These are phyloP conservation scores for Xylaria hypoxylon DNA, from an alignment of 2,329 filamentous ascomycete species.

Conservation along the genomic window DNA sequence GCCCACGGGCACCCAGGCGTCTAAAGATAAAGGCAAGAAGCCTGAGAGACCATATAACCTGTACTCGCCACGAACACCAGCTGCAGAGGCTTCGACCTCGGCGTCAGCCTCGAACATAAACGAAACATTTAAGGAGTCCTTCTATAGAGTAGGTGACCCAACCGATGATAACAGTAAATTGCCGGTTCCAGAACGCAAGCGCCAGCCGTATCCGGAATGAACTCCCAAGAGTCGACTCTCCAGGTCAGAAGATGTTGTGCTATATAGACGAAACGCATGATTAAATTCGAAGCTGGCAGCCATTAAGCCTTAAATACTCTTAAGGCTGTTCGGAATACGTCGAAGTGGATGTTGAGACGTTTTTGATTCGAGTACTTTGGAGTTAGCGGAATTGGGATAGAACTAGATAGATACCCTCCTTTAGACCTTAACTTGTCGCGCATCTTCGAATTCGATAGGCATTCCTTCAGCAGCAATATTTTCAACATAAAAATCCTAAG, in stretches of 20 bases:
- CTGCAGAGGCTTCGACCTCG: conserved; percentile 12
- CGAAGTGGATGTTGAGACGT: neutral
- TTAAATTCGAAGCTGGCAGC: neutral
- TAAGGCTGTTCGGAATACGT: neutral
- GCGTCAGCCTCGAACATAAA: neutral
- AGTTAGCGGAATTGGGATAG: neutral
- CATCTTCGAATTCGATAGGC: neutral
- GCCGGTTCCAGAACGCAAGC: neutral
- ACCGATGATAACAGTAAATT: neutral
- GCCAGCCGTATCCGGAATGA: neutral
- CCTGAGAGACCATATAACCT: conserved; percentile 12
- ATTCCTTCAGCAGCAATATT: neutral
- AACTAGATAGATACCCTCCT: conserved; percentile 27
- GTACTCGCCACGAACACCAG: neutral
- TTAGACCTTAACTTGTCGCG: neutral
- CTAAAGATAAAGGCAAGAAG: conserved; percentile 24
- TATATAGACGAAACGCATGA: neutral
- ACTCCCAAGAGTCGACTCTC: neutral
- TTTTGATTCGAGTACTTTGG: neutral
- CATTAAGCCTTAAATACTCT: neutral
- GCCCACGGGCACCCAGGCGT: neutral
- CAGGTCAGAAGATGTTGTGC: neutral
- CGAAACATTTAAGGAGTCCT: conserved; percentile 18
- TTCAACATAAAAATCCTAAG: neutral
- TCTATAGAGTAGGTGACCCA: conserved; percentile 15